Conservation (phyloP, 257 asterid species). For the Linaria vulgaris region DNA sequence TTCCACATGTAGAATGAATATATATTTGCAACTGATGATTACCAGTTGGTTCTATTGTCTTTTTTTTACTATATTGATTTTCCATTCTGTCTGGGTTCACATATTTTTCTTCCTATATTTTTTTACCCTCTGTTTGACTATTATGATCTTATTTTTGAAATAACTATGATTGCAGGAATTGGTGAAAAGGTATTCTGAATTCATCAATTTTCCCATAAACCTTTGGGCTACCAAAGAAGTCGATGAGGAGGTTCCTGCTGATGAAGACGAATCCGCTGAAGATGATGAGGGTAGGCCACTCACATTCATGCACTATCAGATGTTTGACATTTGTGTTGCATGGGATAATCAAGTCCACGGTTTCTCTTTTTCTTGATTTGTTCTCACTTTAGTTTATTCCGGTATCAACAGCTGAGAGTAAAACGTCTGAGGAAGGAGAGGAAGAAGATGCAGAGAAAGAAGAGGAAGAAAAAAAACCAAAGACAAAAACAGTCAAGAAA, state of each 20-base stretch:
- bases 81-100: no score
- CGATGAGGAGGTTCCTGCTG: constrained; percentile 88
- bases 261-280: constrained; percentile 68
- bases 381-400: constrained; percentile 24
- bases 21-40: no score
- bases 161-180: constrained; percentile 52
- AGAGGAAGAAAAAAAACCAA: constrained; percentile 73
- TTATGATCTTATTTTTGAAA: constrained; percentile 4
- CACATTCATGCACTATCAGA: background rate
- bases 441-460: constrained; percentile 74
- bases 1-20: no score
- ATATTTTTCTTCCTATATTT: no score
- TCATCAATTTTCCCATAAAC: constrained; percentile 85
- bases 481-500: constrained; percentile 72
- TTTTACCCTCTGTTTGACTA: background rate
- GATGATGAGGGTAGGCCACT: constrained; percentile 64
- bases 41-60: no score
- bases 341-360: background rate
- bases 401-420: constrained; percentile 61
- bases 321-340: background rate
- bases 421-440: constrained; percentile 63
- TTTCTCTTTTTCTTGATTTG: constrained; percentile 5
- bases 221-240: constrained; percentile 92
- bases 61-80: no score
- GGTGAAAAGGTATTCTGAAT: constrained; percentile 87